Conservation (phyloP, 164 flowering plant genomes). For the Stephania cephalantha region DNA sequence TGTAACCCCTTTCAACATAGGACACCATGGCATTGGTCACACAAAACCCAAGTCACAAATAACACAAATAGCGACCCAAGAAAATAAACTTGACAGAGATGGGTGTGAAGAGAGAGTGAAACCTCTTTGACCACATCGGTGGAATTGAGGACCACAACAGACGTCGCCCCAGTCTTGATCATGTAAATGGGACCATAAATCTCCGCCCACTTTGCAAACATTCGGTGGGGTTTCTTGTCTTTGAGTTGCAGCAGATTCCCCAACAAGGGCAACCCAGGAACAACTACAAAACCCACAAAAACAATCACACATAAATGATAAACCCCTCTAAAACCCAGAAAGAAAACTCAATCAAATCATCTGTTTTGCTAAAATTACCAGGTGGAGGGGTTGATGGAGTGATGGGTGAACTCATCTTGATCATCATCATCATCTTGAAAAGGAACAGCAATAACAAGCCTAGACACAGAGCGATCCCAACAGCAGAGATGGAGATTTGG, state of each 20-base stretch:
- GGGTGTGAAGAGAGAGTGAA: not conserved
- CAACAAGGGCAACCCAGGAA: constrained; percentile 69
- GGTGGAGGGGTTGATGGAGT: constrained; percentile 29
- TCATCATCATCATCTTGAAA: not conserved
- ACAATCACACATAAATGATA: not conserved
- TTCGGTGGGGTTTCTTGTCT: constrained; percentile 75
- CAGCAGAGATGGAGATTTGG: not conserved
- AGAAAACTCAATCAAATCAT: not conserved
- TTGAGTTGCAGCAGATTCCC: constrained; percentile 73
- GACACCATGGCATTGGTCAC: too few relatives aligned
- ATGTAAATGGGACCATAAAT: constrained; percentile 71
- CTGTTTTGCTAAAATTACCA: constrained; percentile 17
- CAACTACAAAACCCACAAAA: constrained; percentile 32
- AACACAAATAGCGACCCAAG: too few relatives aligned
- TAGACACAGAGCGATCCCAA: not conserved
- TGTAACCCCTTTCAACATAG: too few relatives aligned
- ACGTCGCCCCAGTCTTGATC: constrained; percentile 59
- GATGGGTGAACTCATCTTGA: not conserved
- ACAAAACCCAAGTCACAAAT: too few relatives aligned
- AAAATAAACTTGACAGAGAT: too few relatives aligned
- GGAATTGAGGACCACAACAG: constrained; percentile 68
- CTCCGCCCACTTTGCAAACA: constrained; percentile 65
- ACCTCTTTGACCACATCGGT: constrained; percentile 80
- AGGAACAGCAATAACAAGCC: constrained; percentile 1
- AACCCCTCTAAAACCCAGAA: not conserved